Conservation (phyloP, 192 early-diverging fungal genomes). For the Podila clonocystis region DNA sequence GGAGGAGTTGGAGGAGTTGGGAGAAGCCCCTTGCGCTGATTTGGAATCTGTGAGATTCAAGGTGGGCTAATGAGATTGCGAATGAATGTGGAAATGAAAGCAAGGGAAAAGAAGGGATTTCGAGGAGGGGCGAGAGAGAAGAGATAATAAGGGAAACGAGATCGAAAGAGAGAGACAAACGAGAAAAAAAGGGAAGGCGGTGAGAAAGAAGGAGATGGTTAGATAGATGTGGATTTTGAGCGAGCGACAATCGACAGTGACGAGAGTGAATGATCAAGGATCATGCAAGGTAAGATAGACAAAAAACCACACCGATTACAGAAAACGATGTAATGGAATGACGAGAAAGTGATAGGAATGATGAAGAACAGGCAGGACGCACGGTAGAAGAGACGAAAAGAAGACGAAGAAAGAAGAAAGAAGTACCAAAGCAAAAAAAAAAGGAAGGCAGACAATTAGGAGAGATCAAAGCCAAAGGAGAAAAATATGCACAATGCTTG, state of each 20-base stretch:
- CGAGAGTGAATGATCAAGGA: too few species aligned
- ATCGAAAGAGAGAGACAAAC: not conserved
- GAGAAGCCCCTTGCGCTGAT: not conserved
- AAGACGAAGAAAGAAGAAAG: slow-evolving; percentile 1
- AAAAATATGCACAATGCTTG: not conserved
- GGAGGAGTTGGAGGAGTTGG: slow-evolving; percentile 1
- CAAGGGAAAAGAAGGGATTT: not conserved
- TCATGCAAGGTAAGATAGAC: too few species aligned
- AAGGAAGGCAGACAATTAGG: not conserved
- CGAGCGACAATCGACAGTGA: too few species aligned
- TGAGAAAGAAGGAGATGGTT: not conserved
- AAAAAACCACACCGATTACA: too few species aligned
- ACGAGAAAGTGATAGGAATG: too few species aligned
- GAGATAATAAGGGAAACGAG: not conserved
- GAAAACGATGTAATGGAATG: too few species aligned
- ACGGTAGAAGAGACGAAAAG: not conserved
- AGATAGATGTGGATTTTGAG: not conserved
- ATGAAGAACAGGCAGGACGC: too few species aligned
- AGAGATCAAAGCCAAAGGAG: not conserved
- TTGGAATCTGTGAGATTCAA: not conserved
- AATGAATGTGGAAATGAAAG: not conserved
- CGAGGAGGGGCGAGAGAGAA: not conserved
- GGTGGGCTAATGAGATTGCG: too few species aligned
- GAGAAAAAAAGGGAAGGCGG: not conserved
- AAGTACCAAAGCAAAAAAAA: not conserved